Base-by-base conservation (phyloP, 345 rosid species). In the rapeseed (Brassica napus) region DNA sequence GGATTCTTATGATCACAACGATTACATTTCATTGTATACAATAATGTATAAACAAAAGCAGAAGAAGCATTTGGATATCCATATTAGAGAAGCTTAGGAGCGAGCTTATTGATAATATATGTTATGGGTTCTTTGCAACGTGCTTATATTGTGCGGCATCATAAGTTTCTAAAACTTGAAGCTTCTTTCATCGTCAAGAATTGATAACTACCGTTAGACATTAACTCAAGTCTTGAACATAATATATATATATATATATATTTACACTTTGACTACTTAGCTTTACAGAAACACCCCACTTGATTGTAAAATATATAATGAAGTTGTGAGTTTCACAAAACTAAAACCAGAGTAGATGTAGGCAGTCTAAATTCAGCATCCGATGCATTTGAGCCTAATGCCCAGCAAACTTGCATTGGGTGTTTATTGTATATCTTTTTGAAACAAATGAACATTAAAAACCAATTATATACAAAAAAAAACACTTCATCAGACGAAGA, bases 41-140 rank as follows among this genome's bases (percentile, higher is more conserved):
- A 61, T 68, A 9, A 76, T 47, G 15, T 76, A 31, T 77, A 61
- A 44, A 69, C 63, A 77, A 62, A 39, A 37, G 66, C 54, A 42
- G 68, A 66, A 23, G 77, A 71, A 18, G 68, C 69, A 62, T 49
- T 16, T 69, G 55, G 70, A 49, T 69, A 49, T 66, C 57, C 60
- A 64, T 64, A 75, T 57, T 49, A 61, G 39, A 47, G 54, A 69
- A 3, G 30, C 52, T 31, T 49, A 69, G 80, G 63, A 69, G 74
- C 63, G 15, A 65, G 52, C 69, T 37, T 37, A 37, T 21, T 37
- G 54, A 32, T 65, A 12, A 32, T 64, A 0, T 15, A 32, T 32
- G 26, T 32, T 30, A 14, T 7, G 44, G 24, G 42, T 64, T 64
- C 24, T 31, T 62, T 9, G 24, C 23, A 9, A n/a, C 18, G 16